Evolutionary conservation across 176 grass and related monocot species (phyloP).

Genomic region (Carex parvula): DNA sequence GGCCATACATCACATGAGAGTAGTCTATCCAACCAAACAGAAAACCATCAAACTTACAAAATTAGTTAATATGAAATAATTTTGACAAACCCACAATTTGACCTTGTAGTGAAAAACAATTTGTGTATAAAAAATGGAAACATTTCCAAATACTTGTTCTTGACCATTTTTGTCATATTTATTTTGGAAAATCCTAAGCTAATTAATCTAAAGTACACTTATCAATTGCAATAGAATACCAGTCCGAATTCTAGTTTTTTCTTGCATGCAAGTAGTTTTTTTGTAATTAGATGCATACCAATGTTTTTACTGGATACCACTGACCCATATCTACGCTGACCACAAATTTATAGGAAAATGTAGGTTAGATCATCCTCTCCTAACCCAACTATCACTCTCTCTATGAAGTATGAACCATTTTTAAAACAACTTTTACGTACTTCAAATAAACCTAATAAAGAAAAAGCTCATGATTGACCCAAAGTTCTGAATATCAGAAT

Average conservation of each 20-base stretch:
- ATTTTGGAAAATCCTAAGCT: neutral
- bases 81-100: neutral
- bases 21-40: neutral
- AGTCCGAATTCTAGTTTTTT: neutral
- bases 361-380: neutral
- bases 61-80: neutral
- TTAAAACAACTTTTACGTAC: neutral
- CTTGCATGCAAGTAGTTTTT: neutral
- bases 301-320: neutral
- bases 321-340: neutral
- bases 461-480: neutral
- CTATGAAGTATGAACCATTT: neutral
- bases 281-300: neutral
- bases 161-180: neutral
- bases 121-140: neutral
- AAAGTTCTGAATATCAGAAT: conserved; percentile 28
- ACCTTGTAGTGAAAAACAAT: neutral
- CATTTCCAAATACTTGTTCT: neutral
- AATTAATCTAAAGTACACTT: neutral
- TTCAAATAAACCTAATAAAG: neutral
- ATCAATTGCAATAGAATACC: neutral
- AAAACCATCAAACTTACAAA: neutral
- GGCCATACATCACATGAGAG: conserved; percentile 26
- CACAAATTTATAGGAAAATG: neutral
- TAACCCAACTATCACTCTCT: neutral